A percentile compares a stretch with the other conserved stretches of the same genome.
Conservation (phyloP, 1,284 basidiomycete species). For the Austropuccinia psidii region DNA sequence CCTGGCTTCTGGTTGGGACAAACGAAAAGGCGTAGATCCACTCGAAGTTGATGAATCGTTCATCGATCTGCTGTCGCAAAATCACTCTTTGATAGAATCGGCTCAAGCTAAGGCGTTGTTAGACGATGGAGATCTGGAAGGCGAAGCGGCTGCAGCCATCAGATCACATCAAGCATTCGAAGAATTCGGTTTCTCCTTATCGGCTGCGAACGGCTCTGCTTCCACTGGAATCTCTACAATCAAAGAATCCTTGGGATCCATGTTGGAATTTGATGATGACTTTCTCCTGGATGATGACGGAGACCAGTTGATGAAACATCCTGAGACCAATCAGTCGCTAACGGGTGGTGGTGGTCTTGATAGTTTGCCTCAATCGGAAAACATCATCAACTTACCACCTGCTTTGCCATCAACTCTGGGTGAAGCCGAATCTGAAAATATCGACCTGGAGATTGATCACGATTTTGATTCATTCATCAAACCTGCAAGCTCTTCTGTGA, state of each 20-base stretch:
- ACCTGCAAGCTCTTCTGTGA: neutral
- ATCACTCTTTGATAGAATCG: neutral
- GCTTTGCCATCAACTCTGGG: neutral
- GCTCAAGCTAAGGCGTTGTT: neutral
- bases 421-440: neutral
- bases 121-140: conserved; percentile 20
- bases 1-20: too few species aligned
- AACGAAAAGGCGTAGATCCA: too few species aligned
- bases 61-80: neutral
- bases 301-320: neutral
- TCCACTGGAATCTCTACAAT: neutral
- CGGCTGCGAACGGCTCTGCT: neutral
- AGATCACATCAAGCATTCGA: neutral
- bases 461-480: neutral
- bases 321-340: neutral
- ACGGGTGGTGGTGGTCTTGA: too few species aligned
- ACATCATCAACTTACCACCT: neutral
- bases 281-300: neutral
- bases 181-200: neutral
- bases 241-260: neutral
- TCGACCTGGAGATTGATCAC: neutral
- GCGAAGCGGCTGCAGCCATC: conserved; percentile 23
- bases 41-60: neutral
- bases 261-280: neutral
- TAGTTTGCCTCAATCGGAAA: neutral